Conservation (phyloP, 176 grass and related monocot genomes). For the Alopecurus myosuroides region DNA sequence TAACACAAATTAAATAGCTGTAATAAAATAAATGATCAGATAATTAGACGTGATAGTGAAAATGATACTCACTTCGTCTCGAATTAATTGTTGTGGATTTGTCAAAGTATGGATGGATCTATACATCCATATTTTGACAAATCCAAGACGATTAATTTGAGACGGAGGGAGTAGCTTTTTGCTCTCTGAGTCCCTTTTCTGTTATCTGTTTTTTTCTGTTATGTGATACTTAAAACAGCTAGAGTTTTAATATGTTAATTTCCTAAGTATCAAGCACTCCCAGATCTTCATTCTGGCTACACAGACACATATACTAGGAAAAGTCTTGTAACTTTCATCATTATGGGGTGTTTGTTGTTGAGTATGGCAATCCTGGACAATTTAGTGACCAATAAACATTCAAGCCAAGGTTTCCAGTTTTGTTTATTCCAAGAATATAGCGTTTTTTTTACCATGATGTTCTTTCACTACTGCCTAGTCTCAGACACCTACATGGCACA, state of each 20-base stretch:
- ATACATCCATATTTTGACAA: too few species aligned
- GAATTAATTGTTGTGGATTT: too few species aligned
- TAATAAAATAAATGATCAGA: neutral
- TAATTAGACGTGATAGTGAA: neutral
- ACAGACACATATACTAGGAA: neutral
- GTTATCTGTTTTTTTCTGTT: neutral
- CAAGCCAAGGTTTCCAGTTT: neutral
- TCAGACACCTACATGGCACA: neutral
- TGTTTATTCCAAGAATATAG: neutral
- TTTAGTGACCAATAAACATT: neutral
- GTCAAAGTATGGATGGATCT: too few species aligned
- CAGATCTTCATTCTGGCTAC: neutral
- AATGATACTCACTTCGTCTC: too few species aligned
- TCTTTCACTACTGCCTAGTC: neutral
- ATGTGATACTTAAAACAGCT: neutral
- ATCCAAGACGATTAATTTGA: too few species aligned
- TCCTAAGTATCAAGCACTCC: neutral
- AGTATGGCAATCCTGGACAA: neutral
- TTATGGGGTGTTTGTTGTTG: neutral
- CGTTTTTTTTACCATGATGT: neutral
- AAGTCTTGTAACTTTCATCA: neutral
- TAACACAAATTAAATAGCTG: neutral
- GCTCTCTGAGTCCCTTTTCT: neutral
- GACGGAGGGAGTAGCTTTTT: too few species aligned
- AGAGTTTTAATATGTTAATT: neutral